Evolutionary conservation across 2,329 filamentous ascomycete genomes (phyloP), one percentile per base, ranked within the genome.

Genomic region (Trichoderma atroviride): DNA sequence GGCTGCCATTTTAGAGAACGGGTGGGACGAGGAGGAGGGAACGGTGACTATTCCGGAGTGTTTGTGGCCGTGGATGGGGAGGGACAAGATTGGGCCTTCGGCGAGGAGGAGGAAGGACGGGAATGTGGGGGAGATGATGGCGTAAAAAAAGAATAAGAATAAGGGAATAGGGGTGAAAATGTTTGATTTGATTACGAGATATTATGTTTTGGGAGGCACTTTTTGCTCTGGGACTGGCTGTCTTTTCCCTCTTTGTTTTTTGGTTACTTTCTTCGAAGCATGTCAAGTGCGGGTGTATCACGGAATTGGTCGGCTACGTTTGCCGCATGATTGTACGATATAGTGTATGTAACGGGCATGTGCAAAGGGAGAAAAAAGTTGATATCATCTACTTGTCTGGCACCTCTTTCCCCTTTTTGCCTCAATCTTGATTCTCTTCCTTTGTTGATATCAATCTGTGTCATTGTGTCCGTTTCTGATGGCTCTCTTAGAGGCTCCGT

Each of bases 1-100:
- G 70, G 94, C 96, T 29, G 94, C 94, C 6, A 85, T 99, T 62
- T 78, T 99, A 72, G 96, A 99, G 83, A 93, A 94, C 75, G 91
- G 93, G 0, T 99, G 94, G 92, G 88, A 96, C 75, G 91, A 94
- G 75, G 76, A 83, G 29, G 85, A 84, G 24, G 84, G 84, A 75
- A 87, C 86, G 1, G 92, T 98, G 9, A 82, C 83, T 1, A 87
- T 99, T 7, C 96, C 96, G 0, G 88, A 93, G 80, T 92, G 91
- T 22, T 80, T 99, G 77, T 85, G 91, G 76, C 88, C 88, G 27
- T 98, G 90, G 86, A 97, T 99, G 94, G 91, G 90, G 69, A 91
- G 91, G 77, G 87, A 91, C 61, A 85, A 50, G 73, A 92, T 96
- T 77, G 86, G 84, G 2, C 69, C 69, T 19, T 56, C 65, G 53